Evolutionary conservation across 192 early-diverging fungal genomes (phyloP), one percentile per base, ranked within the genome.

Genomic region (Geranomyces michiganensis): DNA sequence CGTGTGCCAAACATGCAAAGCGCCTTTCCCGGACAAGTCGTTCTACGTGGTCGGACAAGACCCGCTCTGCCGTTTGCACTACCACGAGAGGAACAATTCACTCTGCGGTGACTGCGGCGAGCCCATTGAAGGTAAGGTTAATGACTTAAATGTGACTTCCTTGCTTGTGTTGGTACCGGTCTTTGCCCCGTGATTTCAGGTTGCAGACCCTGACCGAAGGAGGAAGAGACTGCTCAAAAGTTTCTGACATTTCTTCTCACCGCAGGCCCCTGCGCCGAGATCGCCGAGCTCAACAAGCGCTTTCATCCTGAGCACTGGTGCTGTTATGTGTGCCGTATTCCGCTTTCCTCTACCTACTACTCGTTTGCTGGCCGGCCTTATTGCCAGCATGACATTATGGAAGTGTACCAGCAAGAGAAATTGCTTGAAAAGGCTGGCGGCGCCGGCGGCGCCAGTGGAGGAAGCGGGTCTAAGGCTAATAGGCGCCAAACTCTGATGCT

Each of bases 231-330:
- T n/a, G n/a, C n/a, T 41, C n/a, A 22, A 31, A 27, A 53, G 47
- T 47, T 68, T 15, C 43, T 43, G 19, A 56, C 48, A 1, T 33
- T 4, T 5, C 0, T 53, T 3, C 17, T 22, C 30, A 58, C 10
- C 45, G 10, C 46, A 79, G 78, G 94, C 27, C 88, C 91, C 0
- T 96, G 94, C 82, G 94, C 92, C 21, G 91, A 94, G 67, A 91
- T 94, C 15, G 79, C 84, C 45, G 93, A 96, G 31, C 44, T 70
- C 79, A 87, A 87, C 31, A 85, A 84, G 78, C 77, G 92, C 59
- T 96, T 92, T 86, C 95, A 97, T 74, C 93, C 93, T 8, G 76
- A 71, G 26, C 95, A 94, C 79, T 97, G 94, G 85, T 83, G 80
- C 14, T 97, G 95, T 64, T 55, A 13, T 15, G 62, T 69, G 1